Conservation (phyloP, 106 monocot species). For the Phalaenopsis equestris region DNA sequence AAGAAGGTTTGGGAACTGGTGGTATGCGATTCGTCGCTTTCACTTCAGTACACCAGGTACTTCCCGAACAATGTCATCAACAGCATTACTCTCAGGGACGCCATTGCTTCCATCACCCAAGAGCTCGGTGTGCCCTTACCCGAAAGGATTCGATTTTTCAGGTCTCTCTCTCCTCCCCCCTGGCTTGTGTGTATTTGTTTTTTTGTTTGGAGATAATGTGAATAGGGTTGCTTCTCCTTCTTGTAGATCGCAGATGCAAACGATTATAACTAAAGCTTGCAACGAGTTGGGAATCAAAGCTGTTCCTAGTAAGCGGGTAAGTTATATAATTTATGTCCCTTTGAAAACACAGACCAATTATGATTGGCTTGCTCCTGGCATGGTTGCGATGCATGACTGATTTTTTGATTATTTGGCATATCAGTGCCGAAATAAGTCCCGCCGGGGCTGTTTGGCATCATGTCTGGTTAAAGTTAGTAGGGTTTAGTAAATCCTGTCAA, state of each 20-base stretch:
- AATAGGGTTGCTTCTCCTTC: not conserved
- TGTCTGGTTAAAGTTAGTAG: too few species aligned
- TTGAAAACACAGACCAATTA: too few species aligned
- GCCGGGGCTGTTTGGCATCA: too few species aligned
- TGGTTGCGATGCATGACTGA: too few species aligned
- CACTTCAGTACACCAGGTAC: constrained; percentile 83
- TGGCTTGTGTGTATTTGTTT: not conserved
- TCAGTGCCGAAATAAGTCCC: too few species aligned
- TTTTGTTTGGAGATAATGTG: not conserved
- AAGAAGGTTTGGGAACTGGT: constrained; percentile 97
- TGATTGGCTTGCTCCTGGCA: too few species aligned
- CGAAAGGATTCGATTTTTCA: constrained; percentile 84
- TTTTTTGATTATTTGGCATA: too few species aligned
- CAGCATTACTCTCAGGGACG: constrained; percentile 83
- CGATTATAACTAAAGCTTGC: constrained; percentile 84
- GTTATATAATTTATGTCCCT: not conserved
- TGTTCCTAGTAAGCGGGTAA: constrained; percentile 77
- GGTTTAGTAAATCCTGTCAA: too few species aligned
- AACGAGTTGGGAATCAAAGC: constrained; percentile 81
- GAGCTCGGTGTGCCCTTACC: constrained; percentile 63
- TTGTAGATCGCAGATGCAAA: constrained; percentile 94
- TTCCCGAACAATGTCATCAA: constrained; percentile 97
- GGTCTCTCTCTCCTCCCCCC: constrained; percentile 14
- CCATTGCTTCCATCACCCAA: constrained; percentile 45
- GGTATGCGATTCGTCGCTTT: constrained; percentile 74